A percentile compares a stretch with the other conserved stretches of the same genome.
Conservation (phyloP, 2,329 filamentous ascomycete species). For the Alternaria consortialis region DNA sequence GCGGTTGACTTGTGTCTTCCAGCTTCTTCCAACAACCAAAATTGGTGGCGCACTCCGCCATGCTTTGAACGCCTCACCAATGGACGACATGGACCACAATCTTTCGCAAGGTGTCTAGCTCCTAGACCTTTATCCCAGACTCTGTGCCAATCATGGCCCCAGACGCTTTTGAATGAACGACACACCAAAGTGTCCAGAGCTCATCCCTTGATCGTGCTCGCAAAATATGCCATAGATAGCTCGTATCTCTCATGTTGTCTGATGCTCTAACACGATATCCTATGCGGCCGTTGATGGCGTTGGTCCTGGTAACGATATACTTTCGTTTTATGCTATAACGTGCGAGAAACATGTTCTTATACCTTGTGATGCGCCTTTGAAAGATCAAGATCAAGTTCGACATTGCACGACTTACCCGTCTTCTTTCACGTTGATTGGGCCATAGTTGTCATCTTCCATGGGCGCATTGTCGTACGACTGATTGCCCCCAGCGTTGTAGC, state of each 20-base stretch:
- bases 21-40: constrained; percentile 38
- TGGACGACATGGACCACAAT: constrained; percentile 25
- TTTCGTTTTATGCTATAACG: background rate
- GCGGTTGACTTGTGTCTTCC: constrained; percentile 43
- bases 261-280: constrained; percentile 7
- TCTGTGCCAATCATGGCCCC: constrained; percentile 12
- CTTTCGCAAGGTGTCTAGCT: constrained; percentile 23
- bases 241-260: constrained; percentile 5
- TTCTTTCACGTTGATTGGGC: constrained; percentile 79
- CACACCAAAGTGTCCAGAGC: constrained; percentile 4
- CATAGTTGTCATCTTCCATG: constrained; percentile 55
- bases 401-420: constrained; percentile 76
- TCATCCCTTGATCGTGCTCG: constrained; percentile 6
- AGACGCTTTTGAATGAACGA: constrained; percentile 12
- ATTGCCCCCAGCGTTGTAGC: constrained; percentile 40
- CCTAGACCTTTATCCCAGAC: constrained; percentile 24
- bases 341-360: constrained; percentile 11
- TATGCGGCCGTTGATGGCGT: background rate
- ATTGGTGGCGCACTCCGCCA: constrained; percentile 34
- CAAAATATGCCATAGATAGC: constrained; percentile 7
- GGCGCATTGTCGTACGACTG: constrained; percentile 43
- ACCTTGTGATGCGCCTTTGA: constrained; percentile 38
- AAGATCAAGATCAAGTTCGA: constrained; percentile 11
- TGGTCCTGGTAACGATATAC: constrained; percentile 6
- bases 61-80: constrained; percentile 33